These are phyloP conservation scores for Botrytis aclada DNA, from an alignment of 2,329 filamentous ascomycete genomes.

Conservation along the genomic window DNA sequence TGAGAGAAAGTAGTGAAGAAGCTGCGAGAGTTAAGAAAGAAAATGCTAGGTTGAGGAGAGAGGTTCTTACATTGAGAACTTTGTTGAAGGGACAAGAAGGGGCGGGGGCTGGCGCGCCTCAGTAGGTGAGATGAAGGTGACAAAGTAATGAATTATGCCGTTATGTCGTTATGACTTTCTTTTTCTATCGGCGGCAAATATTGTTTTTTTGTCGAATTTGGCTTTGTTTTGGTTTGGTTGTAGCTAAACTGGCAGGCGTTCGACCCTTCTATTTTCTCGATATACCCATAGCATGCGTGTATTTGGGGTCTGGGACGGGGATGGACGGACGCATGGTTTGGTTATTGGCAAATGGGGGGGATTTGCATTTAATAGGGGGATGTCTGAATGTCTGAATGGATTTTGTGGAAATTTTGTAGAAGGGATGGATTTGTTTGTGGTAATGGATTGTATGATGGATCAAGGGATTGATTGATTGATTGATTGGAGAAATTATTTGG, in stretches of 20 bases:
- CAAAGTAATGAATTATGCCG: conserved; percentile 14
- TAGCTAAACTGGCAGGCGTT: conserved; percentile 8
- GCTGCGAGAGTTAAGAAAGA: conserved; percentile 76
- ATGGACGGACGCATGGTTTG: neutral
- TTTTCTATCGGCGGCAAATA: conserved; percentile 4
- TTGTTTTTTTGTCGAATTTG: neutral
- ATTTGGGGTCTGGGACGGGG: neutral
- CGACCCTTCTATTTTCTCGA: neutral
- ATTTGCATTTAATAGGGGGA: neutral
- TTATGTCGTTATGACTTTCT: conserved; percentile 15
- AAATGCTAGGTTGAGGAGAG: conserved; percentile 76
- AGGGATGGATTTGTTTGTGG: neutral
- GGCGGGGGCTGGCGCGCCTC: neutral
- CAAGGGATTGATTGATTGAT: neutral
- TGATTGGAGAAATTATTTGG: neutral
- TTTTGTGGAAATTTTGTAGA: neutral
- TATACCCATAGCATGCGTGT: neutral
- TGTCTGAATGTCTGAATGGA: neutral
- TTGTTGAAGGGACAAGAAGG: conserved; percentile 28
- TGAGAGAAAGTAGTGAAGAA: conserved; percentile 76
- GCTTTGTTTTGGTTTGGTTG: neutral
- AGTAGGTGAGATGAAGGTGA: neutral
- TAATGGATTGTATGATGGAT: neutral
- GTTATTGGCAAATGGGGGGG: neutral
- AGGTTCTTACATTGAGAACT: conserved; percentile 54